These are phyloP conservation scores for Xylona heveae DNA, from an alignment of 495 filamentous ascomycete species.

Conservation along the genomic window DNA sequence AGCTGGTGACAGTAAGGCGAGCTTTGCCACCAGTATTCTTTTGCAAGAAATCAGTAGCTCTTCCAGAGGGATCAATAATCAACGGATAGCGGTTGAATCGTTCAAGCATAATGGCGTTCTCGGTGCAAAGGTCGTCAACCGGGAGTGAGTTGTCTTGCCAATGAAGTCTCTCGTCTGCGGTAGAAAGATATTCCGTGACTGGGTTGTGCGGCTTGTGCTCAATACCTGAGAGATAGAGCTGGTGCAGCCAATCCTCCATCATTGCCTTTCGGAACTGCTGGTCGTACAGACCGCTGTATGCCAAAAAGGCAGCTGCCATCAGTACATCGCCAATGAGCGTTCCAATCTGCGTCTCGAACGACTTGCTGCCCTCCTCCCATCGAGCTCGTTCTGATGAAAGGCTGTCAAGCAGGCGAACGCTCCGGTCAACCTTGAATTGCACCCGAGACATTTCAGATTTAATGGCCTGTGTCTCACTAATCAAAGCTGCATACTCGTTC, in stretches of 20 bases:
- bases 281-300: slow-evolving; percentile 95
- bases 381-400: slow-evolving; percentile 77
- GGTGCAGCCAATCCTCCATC: slow-evolving; percentile 91
- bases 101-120: slow-evolving; percentile 94
- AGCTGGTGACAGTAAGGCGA: slow-evolving; percentile 89
- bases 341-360: slow-evolving; percentile 91
- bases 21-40: slow-evolving; percentile 85
- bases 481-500: slow-evolving; percentile 83
- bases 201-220: slow-evolving; percentile 84
- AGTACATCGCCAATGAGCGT: slow-evolving; percentile 92
- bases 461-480: slow-evolving; percentile 93
- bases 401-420: slow-evolving; percentile 81
- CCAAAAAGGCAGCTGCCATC: slow-evolving; percentile 85
- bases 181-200: slow-evolving; percentile 89
- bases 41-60: slow-evolving; percentile 84
- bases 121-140: slow-evolving; percentile 96
- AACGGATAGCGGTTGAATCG: slow-evolving; percentile 95
- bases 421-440: slow-evolving; percentile 93
- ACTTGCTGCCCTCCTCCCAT: slow-evolving; percentile 94
- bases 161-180: slow-evolving; percentile 77
- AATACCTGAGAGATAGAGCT: slow-evolving; percentile 76
- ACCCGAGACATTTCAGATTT: slow-evolving; percentile 91
- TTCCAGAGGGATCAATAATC: slow-evolving; percentile 93
- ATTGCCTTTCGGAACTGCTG: slow-evolving; percentile 94
- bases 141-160: slow-evolving; percentile 94